Base-by-base conservation (phyloP, 140 eudicot species). In the Senecio squalidus region DNA sequence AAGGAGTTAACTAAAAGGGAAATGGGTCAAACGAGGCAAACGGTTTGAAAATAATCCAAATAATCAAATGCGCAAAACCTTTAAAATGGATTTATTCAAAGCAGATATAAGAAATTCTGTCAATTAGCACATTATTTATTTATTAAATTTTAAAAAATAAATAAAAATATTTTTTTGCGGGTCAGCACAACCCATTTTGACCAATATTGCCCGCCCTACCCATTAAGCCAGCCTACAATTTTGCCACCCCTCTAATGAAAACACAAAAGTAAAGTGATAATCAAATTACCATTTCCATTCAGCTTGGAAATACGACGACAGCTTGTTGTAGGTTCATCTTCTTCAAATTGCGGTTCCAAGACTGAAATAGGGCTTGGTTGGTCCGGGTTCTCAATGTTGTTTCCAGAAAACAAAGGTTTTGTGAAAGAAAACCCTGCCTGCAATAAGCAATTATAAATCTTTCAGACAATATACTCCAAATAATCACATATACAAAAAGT, bases 301-400 rank as follows among this genome's bases (percentile, higher is more conserved):
- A 65, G 71, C 67, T 64, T 71, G 59, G 24, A 43, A 58, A 50
- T 69, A 13, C 30, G 76, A 80, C 55, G 64, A 63, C 50, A 41
- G 11, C 70, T 38, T 58, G 80, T 46, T 59, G 64, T 59, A 27
- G 31, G 73, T 23, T 71, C 81, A 56, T 86, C 84, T 64, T 86
- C 94, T 68, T 82, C 90, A 71, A 84, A 92, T 4, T 76, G 78
- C 40, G 76, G 82, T 61, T 92, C 95, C 63, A 92, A 72, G 20
- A 88, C 96, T 4, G 99, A 87, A 54, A 93, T 73, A 16, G 99
- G 99, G 71, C 96, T 84, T n/a, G 99, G 99, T 66, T 93, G 90
- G 57, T 84, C 95, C 60, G 77, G 99, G 70, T 82, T 84, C 55
- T 88, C 96, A 51, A 56, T 44, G 15, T 46, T 66, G 47, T 39